Conservation (phyloP, 1,284 basidiomycete genomes). For the Trichosporon faecale region DNA sequence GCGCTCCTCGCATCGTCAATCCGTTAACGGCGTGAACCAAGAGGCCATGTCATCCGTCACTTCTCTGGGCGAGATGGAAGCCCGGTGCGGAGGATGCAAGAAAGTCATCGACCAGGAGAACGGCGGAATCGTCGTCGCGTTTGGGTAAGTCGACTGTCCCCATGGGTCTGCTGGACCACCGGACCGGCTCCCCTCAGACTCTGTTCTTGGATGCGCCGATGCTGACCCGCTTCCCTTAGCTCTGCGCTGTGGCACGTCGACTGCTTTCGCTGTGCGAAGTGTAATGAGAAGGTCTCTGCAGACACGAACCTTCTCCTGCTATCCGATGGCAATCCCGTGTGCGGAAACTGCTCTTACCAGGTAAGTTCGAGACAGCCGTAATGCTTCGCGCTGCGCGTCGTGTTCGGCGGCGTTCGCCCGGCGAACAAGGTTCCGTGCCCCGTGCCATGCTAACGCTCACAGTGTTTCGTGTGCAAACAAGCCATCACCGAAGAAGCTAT, state of each 20-base stretch:
- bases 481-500: slow-evolving; percentile 96
- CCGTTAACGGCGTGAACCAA: slow-evolving; percentile 10
- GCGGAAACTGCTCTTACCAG: slow-evolving; percentile 91
- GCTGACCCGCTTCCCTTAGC: slow-evolving; percentile 32
- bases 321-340: slow-evolving; percentile 94
- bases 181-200: neutral
- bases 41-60: slow-evolving; percentile 16
- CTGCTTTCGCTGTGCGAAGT: slow-evolving; percentile 56
- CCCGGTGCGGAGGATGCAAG: slow-evolving; percentile 76
- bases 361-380: slow-evolving; percentile 32
- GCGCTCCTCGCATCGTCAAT: neutral
- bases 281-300: slow-evolving; percentile 59
- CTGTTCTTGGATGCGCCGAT: neutral
- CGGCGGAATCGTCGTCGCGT: slow-evolving; percentile 84
- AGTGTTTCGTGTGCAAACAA: slow-evolving; percentile 84
- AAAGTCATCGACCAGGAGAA: slow-evolving; percentile 75
- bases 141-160: slow-evolving; percentile 62
- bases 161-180: neutral
- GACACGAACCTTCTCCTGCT: slow-evolving; percentile 94
- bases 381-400: slow-evolving; percentile 16
- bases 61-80: slow-evolving; percentile 36
- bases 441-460: slow-evolving; percentile 3
- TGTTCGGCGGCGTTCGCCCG: neutral
- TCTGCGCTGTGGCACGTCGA: slow-evolving; percentile 52
- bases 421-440: neutral